Evolutionary conservation across 1,139 yeast genomes (phyloP).

Genomic region (Yamadazyma pseudoaaseri): DNA sequence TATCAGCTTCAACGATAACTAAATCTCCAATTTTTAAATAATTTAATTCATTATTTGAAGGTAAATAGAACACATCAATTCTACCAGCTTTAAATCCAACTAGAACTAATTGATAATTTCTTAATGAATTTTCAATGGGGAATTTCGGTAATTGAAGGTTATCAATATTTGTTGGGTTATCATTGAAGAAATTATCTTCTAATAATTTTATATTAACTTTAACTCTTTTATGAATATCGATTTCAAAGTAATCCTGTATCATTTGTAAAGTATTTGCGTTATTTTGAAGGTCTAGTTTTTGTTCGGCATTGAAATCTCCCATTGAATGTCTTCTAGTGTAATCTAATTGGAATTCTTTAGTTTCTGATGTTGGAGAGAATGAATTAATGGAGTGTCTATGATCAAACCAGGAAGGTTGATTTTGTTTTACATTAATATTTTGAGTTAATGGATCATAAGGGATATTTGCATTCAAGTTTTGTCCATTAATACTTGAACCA

Average conservation of each 20-base stretch:
- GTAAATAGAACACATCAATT: slow-evolving; percentile 75
- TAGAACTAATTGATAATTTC: slow-evolving; percentile 47
- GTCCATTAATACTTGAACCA: not conserved
- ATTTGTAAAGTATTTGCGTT: slow-evolving; percentile 17
- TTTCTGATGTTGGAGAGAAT: slow-evolving; percentile 6
- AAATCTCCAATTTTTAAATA: slow-evolving; percentile 60
- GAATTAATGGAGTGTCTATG: slow-evolving; percentile 4
- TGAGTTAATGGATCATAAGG: not conserved
- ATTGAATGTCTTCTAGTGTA: slow-evolving; percentile 11
- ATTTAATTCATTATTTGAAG: slow-evolving; percentile 28
- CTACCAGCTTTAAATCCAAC: slow-evolving; percentile 88
- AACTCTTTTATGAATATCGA: slow-evolving; percentile 43
- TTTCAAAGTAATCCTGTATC: slow-evolving; percentile 36
- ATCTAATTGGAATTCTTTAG: slow-evolving; percentile 5
- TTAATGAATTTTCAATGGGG: slow-evolving; percentile 35
- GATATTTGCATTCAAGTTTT: not conserved
- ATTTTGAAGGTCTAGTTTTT: too few species aligned
- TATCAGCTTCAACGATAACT: slow-evolving; percentile 95
- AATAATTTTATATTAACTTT: slow-evolving; percentile 29
- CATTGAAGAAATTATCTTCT: slow-evolving; percentile 25
- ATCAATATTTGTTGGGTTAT: slow-evolving; percentile 21
- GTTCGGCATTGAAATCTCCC: slow-evolving; percentile 9
- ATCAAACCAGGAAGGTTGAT: slow-evolving; percentile 2
- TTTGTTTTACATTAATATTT: not conserved
- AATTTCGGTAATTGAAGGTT: slow-evolving; percentile 42